These are phyloP conservation scores for Lasiodiplodia sp. DNA, from an alignment of 2,329 filamentous ascomycete species.

Conservation along the genomic window DNA sequence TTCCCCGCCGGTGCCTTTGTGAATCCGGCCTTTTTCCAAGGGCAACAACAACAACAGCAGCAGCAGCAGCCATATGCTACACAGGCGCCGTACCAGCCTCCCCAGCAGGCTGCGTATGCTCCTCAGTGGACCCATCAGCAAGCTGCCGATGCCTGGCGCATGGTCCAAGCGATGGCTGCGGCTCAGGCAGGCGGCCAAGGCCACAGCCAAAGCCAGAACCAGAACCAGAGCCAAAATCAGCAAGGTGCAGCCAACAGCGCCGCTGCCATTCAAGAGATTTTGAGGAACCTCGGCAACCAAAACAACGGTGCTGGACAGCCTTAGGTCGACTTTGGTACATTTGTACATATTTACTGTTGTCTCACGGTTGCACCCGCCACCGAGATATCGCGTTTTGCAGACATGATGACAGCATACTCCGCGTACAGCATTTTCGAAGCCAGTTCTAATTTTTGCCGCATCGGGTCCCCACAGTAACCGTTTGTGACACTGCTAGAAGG, in stretches of 20 bases:
- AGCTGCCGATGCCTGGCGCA: conserved; percentile 23
- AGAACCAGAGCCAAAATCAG: neutral
- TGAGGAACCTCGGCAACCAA: conserved; percentile 20
- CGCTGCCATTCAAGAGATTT: conserved; percentile 11
- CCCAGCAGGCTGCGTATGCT: neutral
- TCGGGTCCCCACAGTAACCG: neutral
- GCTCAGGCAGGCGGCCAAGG: conserved; percentile 23
- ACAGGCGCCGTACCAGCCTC: conserved; percentile 19
- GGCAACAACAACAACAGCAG: conserved; percentile 35
- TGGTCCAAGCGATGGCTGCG: conserved; percentile 28
- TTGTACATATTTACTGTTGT: conserved; percentile 14
- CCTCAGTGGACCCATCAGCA: conserved; percentile 23
- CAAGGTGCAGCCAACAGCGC: conserved; percentile 6
- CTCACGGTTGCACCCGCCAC: neutral
- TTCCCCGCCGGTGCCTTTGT: conserved; percentile 40
- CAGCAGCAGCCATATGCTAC: conserved; percentile 12
- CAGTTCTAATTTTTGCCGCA: neutral
- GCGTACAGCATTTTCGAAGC: neutral
- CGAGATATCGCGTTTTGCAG: conserved; percentile 6
- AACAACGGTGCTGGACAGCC: conserved; percentile 14
- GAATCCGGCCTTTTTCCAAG: conserved; percentile 43
- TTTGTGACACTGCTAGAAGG: neutral
- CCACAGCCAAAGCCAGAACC: neutral
- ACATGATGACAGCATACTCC: conserved; percentile 7
- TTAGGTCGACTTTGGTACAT: conserved; percentile 8